Conservation (phyloP, 768 basidiomycete genomes). For the Trichaptum fuscoviolaceum region DNA sequence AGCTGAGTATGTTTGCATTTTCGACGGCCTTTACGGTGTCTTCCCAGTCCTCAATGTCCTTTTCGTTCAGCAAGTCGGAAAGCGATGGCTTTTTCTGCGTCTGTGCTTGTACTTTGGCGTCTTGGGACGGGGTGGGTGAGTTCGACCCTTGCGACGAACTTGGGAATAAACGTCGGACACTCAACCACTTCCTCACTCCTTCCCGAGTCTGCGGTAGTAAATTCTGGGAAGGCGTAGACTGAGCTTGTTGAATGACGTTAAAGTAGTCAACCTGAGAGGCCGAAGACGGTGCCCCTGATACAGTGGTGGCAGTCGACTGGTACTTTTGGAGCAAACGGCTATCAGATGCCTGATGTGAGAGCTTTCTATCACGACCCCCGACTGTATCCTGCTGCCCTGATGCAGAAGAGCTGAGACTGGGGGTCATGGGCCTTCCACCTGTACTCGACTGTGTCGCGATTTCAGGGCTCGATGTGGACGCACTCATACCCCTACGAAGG, state of each 20-base stretch:
- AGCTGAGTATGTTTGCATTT: not conserved
- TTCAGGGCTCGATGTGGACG: constrained; percentile 46
- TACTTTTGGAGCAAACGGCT: constrained; percentile 54
- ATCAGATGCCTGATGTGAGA: constrained; percentile 68
- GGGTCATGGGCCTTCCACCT: constrained; percentile 37
- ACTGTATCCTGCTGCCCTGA: constrained; percentile 43
- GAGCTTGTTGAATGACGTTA: constrained; percentile 32
- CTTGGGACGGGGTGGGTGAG: constrained; percentile 31
- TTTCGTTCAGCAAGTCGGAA: constrained; percentile 57
- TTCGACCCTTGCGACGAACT: constrained; percentile 35
- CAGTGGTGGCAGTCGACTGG: constrained; percentile 28
- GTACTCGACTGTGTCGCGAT: constrained; percentile 37
- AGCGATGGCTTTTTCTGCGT: constrained; percentile 54
- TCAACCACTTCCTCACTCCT: constrained; percentile 79
- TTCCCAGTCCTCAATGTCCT: constrained; percentile 68
- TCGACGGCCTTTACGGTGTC: constrained; percentile 37
- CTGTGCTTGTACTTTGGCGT: constrained; percentile 19
- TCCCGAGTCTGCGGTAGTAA: constrained; percentile 66
- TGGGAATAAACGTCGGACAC: constrained; percentile 24
- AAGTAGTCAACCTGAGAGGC: constrained; percentile 48
- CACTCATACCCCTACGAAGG: constrained; percentile 47
- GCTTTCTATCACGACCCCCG: constrained; percentile 49
- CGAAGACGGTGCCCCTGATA: constrained; percentile 39
- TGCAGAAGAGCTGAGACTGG: constrained; percentile 44
- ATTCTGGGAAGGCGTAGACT: constrained; percentile 28